Evolutionary conservation across 352 stramenopile species (phyloP).

Genomic region (Phytophthora citrophthora): DNA sequence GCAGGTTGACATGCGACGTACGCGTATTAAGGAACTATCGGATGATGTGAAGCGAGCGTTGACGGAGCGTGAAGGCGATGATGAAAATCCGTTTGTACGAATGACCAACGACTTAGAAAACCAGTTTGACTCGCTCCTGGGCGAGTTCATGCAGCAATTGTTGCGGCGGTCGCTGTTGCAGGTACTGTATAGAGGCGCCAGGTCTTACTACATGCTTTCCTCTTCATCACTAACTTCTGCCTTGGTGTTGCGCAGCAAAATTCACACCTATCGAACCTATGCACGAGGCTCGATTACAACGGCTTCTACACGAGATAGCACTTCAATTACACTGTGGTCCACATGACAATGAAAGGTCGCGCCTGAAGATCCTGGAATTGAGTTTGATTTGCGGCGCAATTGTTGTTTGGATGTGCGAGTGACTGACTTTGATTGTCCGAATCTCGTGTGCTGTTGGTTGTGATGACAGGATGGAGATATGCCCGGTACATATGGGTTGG

Average conservation of each 20-base stretch:
- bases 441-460: constrained; percentile 13
- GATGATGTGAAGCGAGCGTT: constrained; percentile 79
- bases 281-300: constrained; percentile 72
- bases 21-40: constrained; percentile 82
- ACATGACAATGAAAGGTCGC: constrained; percentile 33
- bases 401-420: constrained; percentile 19
- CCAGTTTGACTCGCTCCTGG: constrained; percentile 88
- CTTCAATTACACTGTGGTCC: background rate
- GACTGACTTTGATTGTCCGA: constrained; percentile 5
- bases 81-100: constrained; percentile 77
- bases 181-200: constrained; percentile 38
- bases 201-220: no score
- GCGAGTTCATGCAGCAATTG: constrained; percentile 91
- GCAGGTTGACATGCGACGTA: constrained; percentile 76
- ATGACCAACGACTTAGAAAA: constrained; percentile 85
- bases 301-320: constrained; percentile 72
- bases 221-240: background rate
- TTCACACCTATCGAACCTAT: constrained; percentile 70
- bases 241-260: constrained; percentile 51
- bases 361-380: constrained; percentile 33
- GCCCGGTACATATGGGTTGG: background rate
- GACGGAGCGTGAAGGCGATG: constrained; percentile 66
- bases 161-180: constrained; percentile 81
- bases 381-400: background rate
- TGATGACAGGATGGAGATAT: constrained; percentile 35